These are phyloP conservation scores for Phytophthora podocarpi DNA, from an alignment of 352 stramenopile species.

Conservation along the genomic window DNA sequence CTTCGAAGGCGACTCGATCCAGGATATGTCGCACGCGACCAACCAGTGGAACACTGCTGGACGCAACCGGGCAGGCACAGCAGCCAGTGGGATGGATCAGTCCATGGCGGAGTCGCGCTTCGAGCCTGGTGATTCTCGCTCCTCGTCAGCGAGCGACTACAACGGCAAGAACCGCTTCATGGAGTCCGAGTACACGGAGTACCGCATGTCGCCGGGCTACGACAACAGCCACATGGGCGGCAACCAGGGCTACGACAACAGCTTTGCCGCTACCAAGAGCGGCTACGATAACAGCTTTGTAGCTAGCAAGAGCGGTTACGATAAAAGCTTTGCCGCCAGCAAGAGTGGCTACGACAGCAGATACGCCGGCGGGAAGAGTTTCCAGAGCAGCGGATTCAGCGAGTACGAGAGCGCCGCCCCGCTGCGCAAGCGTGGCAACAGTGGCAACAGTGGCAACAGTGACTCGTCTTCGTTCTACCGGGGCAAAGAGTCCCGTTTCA, in stretches of 20 bases:
- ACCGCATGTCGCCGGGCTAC: conserved; percentile 33
- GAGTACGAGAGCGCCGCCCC: conserved; percentile 27
- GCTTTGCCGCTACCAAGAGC: conserved; percentile 19
- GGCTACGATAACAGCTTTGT: conserved; percentile 34
- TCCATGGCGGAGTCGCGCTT: conserved; percentile 26
- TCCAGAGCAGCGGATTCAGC: conserved; percentile 50
- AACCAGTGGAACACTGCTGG: conserved; percentile 37
- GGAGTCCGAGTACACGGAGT: conserved; percentile 36
- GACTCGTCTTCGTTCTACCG: conserved; percentile 41
- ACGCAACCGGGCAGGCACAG: conserved; percentile 13
- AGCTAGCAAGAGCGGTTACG: conserved; percentile 18
- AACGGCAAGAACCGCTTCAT: conserved; percentile 24
- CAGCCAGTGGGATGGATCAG: conserved; percentile 13
- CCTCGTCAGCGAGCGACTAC: conserved; percentile 29
- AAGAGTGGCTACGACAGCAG: conserved; percentile 35
- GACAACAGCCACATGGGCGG: conserved; percentile 18
- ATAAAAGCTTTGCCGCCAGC: conserved; percentile 23
- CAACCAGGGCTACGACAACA: conserved; percentile 11
- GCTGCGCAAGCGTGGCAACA: conserved; percentile 7
- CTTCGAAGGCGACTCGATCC: conserved; percentile 45
- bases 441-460: conserved; percentile 25
- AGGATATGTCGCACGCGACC: conserved; percentile 41
- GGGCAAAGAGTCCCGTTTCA: conserved; percentile 28
- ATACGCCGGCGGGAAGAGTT: conserved; percentile 25
- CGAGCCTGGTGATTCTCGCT: conserved; percentile 19